Conservation (phyloP, 768 basidiomycete genomes). For the Lentinula detonsa region DNA sequence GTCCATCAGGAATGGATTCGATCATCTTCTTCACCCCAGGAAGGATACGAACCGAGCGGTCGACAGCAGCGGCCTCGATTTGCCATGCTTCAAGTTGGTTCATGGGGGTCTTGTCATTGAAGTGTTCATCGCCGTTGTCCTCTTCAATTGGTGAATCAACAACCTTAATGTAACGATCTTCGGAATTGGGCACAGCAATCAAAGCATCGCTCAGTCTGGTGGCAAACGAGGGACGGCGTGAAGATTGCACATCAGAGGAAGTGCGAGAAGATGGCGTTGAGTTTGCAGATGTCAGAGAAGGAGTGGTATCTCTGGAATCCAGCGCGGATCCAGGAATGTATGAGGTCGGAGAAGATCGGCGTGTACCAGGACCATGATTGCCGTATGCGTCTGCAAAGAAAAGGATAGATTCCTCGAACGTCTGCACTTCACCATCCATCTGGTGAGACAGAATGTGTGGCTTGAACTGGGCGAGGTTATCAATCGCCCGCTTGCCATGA, state of each 20-base stretch:
- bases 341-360: slow-evolving; percentile 13
- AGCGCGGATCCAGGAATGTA: slow-evolving; percentile 9
- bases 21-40: slow-evolving; percentile 66
- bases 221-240: slow-evolving; percentile 39
- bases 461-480: slow-evolving; percentile 62
- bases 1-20: slow-evolving; percentile 52
- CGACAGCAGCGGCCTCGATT: slow-evolving; percentile 46
- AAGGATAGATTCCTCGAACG: slow-evolving; percentile 63
- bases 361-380: slow-evolving; percentile 33
- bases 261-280: slow-evolving; percentile 32
- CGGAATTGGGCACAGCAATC: neutral
- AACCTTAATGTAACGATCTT: too few species aligned
- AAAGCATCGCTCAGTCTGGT: slow-evolving; percentile 33
- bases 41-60: slow-evolving; percentile 62
- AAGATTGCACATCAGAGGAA: slow-evolving; percentile 29
- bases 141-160: too few species aligned
- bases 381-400: slow-evolving; percentile 58
- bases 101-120: neutral
- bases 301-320: slow-evolving; percentile 29
- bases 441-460: slow-evolving; percentile 48
- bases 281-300: slow-evolving; percentile 23
- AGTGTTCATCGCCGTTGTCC: too few species aligned
- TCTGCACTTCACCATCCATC: slow-evolving; percentile 51
- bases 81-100: slow-evolving; percentile 41
- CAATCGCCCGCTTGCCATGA: slow-evolving; percentile 71